Percentiles rank a stretch among this genome's conserved stretches.
Conservation (phyloP, 2,329 filamentous ascomycete genomes). For the Colletotrichum noveboracense region DNA sequence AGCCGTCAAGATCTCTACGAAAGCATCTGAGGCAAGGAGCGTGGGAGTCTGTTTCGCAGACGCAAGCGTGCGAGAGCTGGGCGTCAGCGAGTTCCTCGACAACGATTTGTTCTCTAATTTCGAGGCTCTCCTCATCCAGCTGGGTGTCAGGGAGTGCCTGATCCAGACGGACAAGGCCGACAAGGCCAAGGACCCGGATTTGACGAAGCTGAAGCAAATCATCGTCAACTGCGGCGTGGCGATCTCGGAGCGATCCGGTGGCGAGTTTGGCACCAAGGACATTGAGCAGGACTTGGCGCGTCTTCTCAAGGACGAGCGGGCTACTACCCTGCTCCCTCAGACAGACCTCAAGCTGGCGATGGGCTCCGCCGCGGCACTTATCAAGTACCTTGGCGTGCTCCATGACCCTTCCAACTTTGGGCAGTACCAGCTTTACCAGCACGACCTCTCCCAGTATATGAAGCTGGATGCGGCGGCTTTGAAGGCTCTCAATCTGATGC, state of each 20-base stretch:
- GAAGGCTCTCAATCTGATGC: constrained; percentile 96
- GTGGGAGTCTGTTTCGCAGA: constrained; percentile 98
- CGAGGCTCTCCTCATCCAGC: constrained; percentile 92
- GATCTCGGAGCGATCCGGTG: constrained; percentile 76
- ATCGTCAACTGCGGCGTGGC: constrained; percentile 92
- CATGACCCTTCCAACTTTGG: constrained; percentile 95
- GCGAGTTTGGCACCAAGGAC: constrained; percentile 86
- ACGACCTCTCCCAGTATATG: constrained; percentile 97
- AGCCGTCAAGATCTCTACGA: constrained; percentile 91
- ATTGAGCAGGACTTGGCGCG: constrained; percentile 94
- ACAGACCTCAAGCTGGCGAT: constrained; percentile 95
- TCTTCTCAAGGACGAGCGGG: constrained; percentile 84
- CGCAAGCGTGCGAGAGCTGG: constrained; percentile 92
- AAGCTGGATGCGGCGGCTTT: constrained; percentile 94
- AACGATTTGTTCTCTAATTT: constrained; percentile 99
- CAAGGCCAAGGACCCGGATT: constrained; percentile 87
- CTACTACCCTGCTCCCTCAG: constrained; percentile 79
- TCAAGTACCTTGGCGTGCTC: constrained; percentile 91
- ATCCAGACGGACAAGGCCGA: constrained; percentile 79
- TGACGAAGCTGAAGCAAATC: constrained; percentile 86
- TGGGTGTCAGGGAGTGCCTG: constrained; percentile 93
- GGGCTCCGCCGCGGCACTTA: constrained; percentile 90
- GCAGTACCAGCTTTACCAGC: constrained; percentile 96
- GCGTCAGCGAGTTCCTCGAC: constrained; percentile 98
- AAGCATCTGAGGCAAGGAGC: constrained; percentile 80